These are phyloP conservation scores for Lichenothelia convexa DNA, from an alignment of 495 filamentous ascomycete species.

Conservation along the genomic window DNA sequence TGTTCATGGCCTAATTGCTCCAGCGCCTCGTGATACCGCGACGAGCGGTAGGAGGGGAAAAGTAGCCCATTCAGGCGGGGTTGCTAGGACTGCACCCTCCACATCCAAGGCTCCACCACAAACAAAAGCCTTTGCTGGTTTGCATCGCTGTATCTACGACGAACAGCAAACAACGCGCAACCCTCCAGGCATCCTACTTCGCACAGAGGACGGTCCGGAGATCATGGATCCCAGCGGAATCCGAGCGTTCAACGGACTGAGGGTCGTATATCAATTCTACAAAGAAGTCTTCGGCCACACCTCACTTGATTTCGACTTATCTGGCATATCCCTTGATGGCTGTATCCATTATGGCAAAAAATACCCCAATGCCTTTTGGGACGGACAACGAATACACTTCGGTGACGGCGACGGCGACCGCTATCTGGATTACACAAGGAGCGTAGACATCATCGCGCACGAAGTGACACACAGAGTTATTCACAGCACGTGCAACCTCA, in stretches of 20 bases:
- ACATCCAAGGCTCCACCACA: too few relatives aligned
- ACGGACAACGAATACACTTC: conserved; percentile 25
- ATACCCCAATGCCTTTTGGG: conserved; percentile 29
- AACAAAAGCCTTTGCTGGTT: too few relatives aligned
- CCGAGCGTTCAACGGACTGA: conserved; percentile 4
- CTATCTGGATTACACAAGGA: conserved; percentile 23
- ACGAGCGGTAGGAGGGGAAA: too few relatives aligned
- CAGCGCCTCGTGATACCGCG: too few relatives aligned
- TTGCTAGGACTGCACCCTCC: too few relatives aligned
- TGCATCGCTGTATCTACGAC: too few relatives aligned
- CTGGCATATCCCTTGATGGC: conserved; percentile 24
- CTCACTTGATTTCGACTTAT: conserved; percentile 28
- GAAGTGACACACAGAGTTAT: conserved; percentile 34
- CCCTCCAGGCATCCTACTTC: too few relatives aligned
- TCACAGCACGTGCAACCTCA: conserved; percentile 24
- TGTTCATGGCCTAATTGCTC: too few relatives aligned
- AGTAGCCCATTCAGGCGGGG: too few relatives aligned
- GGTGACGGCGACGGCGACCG: conserved; percentile 28
- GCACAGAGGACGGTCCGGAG: too few relatives aligned
- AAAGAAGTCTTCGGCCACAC: conserved; percentile 25
- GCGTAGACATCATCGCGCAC: conserved; percentile 32
- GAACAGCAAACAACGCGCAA: too few relatives aligned
- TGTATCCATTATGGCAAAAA: conserved; percentile 25
- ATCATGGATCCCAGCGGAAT: too few relatives aligned
- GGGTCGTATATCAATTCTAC: conserved; percentile 21